Evolutionary conservation across 495 filamentous ascomycete species (phyloP).

Genomic region (Usnea hakonensis): DNA sequence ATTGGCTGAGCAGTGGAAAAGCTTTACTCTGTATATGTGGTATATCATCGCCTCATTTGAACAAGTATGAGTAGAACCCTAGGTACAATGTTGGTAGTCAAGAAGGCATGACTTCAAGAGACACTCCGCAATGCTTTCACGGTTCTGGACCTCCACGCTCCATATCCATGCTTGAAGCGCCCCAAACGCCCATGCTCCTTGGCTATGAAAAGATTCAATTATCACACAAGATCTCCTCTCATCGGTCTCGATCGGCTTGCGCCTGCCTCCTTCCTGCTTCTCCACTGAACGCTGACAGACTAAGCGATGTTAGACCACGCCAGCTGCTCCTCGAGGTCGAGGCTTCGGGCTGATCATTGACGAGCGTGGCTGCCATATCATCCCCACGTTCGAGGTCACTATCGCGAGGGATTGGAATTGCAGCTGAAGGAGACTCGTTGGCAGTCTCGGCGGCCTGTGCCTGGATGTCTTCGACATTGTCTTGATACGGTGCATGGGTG

Average conservation of each 20-base stretch:
- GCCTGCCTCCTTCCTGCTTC: conserved; percentile 45
- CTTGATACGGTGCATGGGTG: conserved; percentile 37
- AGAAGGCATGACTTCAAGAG: neutral
- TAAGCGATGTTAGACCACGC: conserved; percentile 32
- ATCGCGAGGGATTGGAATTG: conserved; percentile 36
- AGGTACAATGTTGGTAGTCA: conserved; percentile 1
- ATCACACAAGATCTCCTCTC: conserved; percentile 13
- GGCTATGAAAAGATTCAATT: neutral
- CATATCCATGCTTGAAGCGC: neutral
- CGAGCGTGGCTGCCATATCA: conserved; percentile 33
- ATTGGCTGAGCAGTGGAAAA: too few species aligned
- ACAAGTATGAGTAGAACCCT: neutral
- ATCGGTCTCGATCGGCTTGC: conserved; percentile 39
- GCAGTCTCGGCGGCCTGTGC: conserved; percentile 31
- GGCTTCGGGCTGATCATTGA: conserved; percentile 31
- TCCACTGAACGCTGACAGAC: conserved; percentile 44
- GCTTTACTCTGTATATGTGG: neutral
- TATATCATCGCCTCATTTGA: neutral
- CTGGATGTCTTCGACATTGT: conserved; percentile 44
- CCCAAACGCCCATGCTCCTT: conserved; percentile 9
- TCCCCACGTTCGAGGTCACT: conserved; percentile 38
- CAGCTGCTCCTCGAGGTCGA: conserved; percentile 18
- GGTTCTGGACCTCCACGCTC: conserved; percentile 1
- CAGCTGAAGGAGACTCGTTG: conserved; percentile 43
- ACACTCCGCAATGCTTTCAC: conserved; percentile 6